phyloP scores from a whole-genome alignment of 2,329 filamentous ascomycete genomes.

The Aureobasidium sp. region DNA sequence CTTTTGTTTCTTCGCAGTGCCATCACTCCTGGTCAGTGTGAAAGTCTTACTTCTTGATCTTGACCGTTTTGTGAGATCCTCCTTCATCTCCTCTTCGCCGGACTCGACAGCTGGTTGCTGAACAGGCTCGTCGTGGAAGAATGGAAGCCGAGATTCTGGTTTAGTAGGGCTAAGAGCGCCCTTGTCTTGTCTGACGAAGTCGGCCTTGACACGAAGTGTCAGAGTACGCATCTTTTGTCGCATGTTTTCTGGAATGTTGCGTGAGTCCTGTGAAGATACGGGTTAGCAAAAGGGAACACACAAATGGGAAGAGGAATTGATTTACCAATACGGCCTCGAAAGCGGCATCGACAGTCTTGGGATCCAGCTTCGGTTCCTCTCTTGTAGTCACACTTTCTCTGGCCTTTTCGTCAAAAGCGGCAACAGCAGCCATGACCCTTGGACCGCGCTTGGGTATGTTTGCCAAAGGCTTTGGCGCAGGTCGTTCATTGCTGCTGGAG shows the following conservation, averaged over 20 bases:
- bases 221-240: slow-evolving; percentile 90
- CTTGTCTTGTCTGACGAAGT: slow-evolving; percentile 87
- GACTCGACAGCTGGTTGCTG: not conserved
- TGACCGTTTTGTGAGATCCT: slow-evolving; percentile 25
- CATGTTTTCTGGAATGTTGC: slow-evolving; percentile 91
- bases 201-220: slow-evolving; percentile 83
- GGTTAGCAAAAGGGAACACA: not conserved
- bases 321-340: slow-evolving; percentile 54
- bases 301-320: not conserved
- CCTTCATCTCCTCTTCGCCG: slow-evolving; percentile 15
- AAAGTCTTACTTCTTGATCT: slow-evolving; percentile 66
- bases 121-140: slow-evolving; percentile 8
- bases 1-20: slow-evolving; percentile 68
- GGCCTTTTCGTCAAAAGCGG: slow-evolving; percentile 49
- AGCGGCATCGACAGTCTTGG: slow-evolving; percentile 51
- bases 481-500: slow-evolving; percentile 27
- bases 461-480: slow-evolving; percentile 22
- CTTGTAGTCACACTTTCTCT: slow-evolving; percentile 32
- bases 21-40: slow-evolving; percentile 62
- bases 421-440: slow-evolving; percentile 57
- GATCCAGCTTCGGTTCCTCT: slow-evolving; percentile 41
- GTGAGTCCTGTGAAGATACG: slow-evolving; percentile 47
- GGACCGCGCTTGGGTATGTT: slow-evolving; percentile 39
- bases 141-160: slow-evolving; percentile 7
- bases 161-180: slow-evolving; percentile 18